Evolutionary conservation across 352 stramenopile genomes (phyloP), one percentile per base, ranked within the genome.

Genomic region (Pythium phragmitis): DNA sequence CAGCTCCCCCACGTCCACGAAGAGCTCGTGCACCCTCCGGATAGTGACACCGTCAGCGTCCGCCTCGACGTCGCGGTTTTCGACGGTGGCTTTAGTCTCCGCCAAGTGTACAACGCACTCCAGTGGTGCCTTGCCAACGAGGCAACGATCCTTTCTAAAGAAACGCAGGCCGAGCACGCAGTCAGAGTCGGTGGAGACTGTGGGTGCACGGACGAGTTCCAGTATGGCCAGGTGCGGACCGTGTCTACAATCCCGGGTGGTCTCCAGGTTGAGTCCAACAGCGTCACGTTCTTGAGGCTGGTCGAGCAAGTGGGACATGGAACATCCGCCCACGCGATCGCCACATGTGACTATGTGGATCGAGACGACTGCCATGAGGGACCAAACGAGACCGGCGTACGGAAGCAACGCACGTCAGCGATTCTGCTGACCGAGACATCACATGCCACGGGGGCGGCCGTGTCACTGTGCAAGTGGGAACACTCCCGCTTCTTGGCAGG

Each of bases 21-120:
- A 49, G 54, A 50, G 30, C 23, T 46, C 11, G 8, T 50, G 19
- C 16, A 60, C 8, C 39, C 12, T 2, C 17, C 11, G 4, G 41
- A 37, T 21, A 14, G 41, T 3, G 54, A 60, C 54, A 7, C 30
- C 9, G n/a, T 51, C 39, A 46, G 21, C 41, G 13, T 42, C 7
- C 41, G 54, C 13, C 16, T 60, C 23, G 7, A 41, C 1, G 12
- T 51, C 54, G 33, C 54, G n/a, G 14, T 26, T 7, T 51, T 60
- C 11, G 41, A 60, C 11, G 11, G 39, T 4, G 39, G 54, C 23
- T 60, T 21, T 13, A 39, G 39, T 51, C 41, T 60, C 26, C 3
- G 21, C 16, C 54, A 60, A 60, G 54, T 60, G 26, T 60, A 39
- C 26, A 23, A 60, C 3, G 54, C 54, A 2, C 37, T 60, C 3